Evolutionary conservation across 1,284 basidiomycete genomes (phyloP).

Genomic region (Meripilus lineatus): DNA sequence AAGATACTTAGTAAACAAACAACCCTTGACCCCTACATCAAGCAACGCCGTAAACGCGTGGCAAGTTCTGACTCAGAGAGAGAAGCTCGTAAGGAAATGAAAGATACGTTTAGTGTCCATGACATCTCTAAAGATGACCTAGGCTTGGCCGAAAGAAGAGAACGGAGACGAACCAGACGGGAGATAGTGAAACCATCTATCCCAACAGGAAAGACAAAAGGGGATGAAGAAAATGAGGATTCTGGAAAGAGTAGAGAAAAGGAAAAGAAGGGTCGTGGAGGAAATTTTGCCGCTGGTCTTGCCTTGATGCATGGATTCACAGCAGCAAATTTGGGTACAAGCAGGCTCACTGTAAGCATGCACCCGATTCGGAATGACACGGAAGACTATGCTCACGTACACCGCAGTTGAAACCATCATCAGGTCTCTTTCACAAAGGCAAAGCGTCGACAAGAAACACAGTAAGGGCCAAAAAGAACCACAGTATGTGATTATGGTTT

Average conservation of each 20-base stretch:
- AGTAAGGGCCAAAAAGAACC: neutral
- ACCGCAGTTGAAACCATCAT: slow-evolving; percentile 4
- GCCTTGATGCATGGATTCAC: slow-evolving; percentile 6
- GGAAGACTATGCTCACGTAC: neutral
- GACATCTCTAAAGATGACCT: neutral
- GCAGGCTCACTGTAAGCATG: neutral
- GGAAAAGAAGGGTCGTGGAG: slow-evolving; percentile 12
- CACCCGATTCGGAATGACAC: neutral
- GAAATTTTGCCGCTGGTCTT: slow-evolving; percentile 7
- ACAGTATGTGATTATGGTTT: neutral
- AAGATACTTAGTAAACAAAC: neutral
- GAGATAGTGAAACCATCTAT: slow-evolving; percentile 40
- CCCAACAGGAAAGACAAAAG: slow-evolving; percentile 7
- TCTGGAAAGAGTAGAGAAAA: slow-evolving; percentile 1
- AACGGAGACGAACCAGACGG: slow-evolving; percentile 29
- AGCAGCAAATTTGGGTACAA: slow-evolving; percentile 2
- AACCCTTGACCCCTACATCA: neutral
- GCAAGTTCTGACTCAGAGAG: slow-evolving; percentile 22
- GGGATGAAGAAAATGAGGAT: slow-evolving; percentile 10
- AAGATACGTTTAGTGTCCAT: neutral
- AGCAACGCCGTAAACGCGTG: too few relatives aligned
- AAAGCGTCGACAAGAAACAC: slow-evolving; percentile 2
- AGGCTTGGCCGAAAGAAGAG: slow-evolving; percentile 31
- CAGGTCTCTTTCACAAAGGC: slow-evolving; percentile 6
- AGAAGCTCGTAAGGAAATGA: slow-evolving; percentile 24